Percentiles rank a stretch among this genome's conserved stretches.
Conservation (phyloP, 2,329 filamentous ascomycete species). For the Xylaria sp. region DNA sequence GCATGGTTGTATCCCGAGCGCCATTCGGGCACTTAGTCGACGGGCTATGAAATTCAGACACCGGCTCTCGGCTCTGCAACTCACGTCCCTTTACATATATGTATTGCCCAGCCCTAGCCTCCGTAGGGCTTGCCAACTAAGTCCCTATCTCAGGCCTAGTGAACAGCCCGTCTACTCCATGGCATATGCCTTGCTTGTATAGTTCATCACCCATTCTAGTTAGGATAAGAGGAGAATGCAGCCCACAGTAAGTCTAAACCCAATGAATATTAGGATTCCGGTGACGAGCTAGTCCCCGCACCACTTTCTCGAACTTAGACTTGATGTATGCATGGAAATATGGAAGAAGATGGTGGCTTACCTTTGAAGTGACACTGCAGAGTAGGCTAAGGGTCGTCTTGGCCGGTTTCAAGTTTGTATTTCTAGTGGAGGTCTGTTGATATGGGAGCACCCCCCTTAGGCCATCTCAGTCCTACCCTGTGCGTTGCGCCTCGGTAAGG, state of each 20-base stretch:
- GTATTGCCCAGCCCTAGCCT: background rate
- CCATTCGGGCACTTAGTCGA: background rate
- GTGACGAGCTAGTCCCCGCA: background rate
- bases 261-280: background rate
- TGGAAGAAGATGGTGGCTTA: background rate
- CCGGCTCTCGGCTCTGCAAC: constrained; percentile 11
- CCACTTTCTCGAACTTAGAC: background rate
- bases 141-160: background rate
- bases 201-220: background rate
- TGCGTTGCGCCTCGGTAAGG: background rate
- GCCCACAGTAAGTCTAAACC: background rate
- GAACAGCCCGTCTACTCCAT: background rate
- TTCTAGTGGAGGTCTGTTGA: background rate
- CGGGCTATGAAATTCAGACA: background rate
- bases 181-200: background rate
- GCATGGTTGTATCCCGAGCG: constrained; percentile 14
- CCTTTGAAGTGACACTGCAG: constrained; percentile 6
- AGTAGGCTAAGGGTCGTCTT: background rate
- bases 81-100: constrained; percentile 2
- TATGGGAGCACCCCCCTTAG: background rate
- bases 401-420: background rate
- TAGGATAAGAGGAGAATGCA: background rate
- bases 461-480: background rate
- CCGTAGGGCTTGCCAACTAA: background rate
- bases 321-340: constrained; percentile 3